Conservation (phyloP, 768 basidiomycete species). For the Boletus bicolor region DNA sequence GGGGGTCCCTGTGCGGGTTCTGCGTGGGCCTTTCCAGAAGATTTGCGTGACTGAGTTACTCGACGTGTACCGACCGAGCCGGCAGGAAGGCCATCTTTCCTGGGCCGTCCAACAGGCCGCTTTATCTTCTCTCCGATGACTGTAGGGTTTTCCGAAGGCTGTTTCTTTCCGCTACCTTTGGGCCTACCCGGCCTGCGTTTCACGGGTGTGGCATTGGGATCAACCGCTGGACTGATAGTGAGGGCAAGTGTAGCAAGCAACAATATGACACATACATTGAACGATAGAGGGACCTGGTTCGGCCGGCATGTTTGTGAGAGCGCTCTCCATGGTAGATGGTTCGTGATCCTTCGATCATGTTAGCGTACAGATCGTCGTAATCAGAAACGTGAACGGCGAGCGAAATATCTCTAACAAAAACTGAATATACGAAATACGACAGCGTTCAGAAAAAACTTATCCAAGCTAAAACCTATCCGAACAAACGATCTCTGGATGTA, state of each 20-base stretch:
- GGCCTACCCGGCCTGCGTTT: slow-evolving; percentile 77
- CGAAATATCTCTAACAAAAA: slow-evolving; percentile 31
- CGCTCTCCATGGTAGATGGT: slow-evolving; percentile 22
- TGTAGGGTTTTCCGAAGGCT: slow-evolving; percentile 37
- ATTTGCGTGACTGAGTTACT: slow-evolving; percentile 41
- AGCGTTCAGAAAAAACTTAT: slow-evolving; percentile 30
- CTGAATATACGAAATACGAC: slow-evolving; percentile 35
- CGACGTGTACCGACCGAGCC: slow-evolving; percentile 56
- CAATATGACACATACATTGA: slow-evolving; percentile 17
- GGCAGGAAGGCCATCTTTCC: slow-evolving; percentile 79
- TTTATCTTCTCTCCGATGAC: slow-evolving; percentile 55
- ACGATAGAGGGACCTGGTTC: slow-evolving; percentile 29
- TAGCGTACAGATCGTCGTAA: slow-evolving; percentile 20
- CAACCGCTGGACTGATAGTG: slow-evolving; percentile 18
- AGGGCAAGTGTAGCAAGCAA: slow-evolving; percentile 1
- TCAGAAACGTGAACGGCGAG: slow-evolving; percentile 17
- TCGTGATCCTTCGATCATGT: slow-evolving; percentile 25
- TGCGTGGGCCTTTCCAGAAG: slow-evolving; percentile 28
- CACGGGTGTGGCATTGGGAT: slow-evolving; percentile 33
- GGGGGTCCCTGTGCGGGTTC: slow-evolving; percentile 23
- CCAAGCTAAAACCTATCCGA: slow-evolving; percentile 30
- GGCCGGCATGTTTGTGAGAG: slow-evolving; percentile 25
- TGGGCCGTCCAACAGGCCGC: slow-evolving; percentile 74
- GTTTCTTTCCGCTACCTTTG: slow-evolving; percentile 78
- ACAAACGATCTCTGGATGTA: slow-evolving; percentile 23